Conservation (phyloP, 176 grass and related monocot genomes). For the Oryza coarctata region DNA sequence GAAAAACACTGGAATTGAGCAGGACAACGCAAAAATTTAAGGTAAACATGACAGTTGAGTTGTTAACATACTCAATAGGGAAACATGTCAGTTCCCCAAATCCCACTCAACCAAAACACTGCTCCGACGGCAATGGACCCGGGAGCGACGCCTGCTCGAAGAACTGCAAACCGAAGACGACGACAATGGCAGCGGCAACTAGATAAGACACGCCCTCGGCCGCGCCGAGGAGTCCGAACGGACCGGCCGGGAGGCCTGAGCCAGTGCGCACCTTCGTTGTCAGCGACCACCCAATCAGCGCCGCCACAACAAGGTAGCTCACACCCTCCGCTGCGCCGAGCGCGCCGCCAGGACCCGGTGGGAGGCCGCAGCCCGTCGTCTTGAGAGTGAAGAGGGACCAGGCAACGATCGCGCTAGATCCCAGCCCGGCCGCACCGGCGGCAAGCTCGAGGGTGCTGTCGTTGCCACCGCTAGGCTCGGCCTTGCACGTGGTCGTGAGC, state of each 20-base stretch:
- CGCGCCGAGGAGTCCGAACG: slow-evolving; percentile 64
- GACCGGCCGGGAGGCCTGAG: slow-evolving; percentile 70
- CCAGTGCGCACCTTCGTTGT: slow-evolving; percentile 73
- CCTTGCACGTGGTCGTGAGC: slow-evolving; percentile 34
- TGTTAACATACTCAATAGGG: not conserved
- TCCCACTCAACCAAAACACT: slow-evolving; percentile 60
- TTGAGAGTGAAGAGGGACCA: slow-evolving; percentile 75
- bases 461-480: slow-evolving; percentile 43
- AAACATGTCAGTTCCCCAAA: not conserved
- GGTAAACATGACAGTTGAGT: not conserved
- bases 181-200: slow-evolving; percentile 37
- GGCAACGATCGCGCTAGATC: slow-evolving; percentile 58
- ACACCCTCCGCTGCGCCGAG: slow-evolving; percentile 76
- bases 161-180: slow-evolving; percentile 75
- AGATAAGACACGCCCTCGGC: slow-evolving; percentile 79
- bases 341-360: slow-evolving; percentile 62
- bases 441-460: slow-evolving; percentile 47
- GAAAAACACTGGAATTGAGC: too few species aligned
- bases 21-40: not conserved
- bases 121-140: slow-evolving; percentile 60
- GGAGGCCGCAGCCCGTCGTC: slow-evolving; percentile 72
- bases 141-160: slow-evolving; percentile 64
- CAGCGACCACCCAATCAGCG: slow-evolving; percentile 67
- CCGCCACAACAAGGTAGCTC: slow-evolving; percentile 73
- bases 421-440: slow-evolving; percentile 41